These are phyloP conservation scores for Starmerella tilneyi DNA, from an alignment of 805 yeast species.

Conservation along the genomic window DNA sequence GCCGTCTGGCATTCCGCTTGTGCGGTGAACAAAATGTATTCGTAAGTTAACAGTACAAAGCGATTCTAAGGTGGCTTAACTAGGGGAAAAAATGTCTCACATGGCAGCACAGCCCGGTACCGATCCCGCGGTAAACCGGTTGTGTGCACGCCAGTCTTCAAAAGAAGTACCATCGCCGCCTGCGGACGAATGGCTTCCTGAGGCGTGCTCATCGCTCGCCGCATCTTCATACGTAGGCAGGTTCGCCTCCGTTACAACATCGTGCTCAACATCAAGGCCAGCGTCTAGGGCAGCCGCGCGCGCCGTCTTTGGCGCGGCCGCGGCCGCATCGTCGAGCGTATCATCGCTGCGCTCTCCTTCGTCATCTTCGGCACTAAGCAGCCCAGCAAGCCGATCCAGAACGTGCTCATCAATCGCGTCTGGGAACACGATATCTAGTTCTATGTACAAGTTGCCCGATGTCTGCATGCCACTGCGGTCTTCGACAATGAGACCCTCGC, in stretches of 20 bases:
- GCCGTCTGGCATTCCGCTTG: constrained; percentile 57
- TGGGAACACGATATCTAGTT: constrained; percentile 23
- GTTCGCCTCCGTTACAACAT: constrained; percentile 9
- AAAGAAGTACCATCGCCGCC: neutral
- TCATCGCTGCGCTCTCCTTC: constrained; percentile 12
- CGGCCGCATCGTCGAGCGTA: constrained; percentile 1
- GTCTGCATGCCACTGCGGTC: constrained; percentile 10
- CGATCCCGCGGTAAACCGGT: neutral
- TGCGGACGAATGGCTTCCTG: neutral
- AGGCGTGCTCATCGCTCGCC: constrained; percentile 16
- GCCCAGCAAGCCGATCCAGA: constrained; percentile 17
- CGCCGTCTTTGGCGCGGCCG: neutral
- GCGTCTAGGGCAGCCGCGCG: neutral
- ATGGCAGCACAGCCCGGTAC: neutral
- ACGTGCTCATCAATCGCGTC: constrained; percentile 13
- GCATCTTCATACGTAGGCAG: constrained; percentile 17
- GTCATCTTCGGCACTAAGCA: constrained; percentile 8
- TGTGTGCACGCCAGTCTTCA: neutral
- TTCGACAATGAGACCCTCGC: constrained; percentile 22
- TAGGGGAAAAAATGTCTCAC: neutral
- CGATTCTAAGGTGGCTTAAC: neutral
- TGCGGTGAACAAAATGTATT: no score
- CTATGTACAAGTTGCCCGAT: constrained; percentile 23
- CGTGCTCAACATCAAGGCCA: constrained; percentile 11
- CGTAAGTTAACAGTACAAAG: no score